phyloP scores from a whole-genome alignment of 352 stramenopile genomes.

The Phytophthora sp. region DNA sequence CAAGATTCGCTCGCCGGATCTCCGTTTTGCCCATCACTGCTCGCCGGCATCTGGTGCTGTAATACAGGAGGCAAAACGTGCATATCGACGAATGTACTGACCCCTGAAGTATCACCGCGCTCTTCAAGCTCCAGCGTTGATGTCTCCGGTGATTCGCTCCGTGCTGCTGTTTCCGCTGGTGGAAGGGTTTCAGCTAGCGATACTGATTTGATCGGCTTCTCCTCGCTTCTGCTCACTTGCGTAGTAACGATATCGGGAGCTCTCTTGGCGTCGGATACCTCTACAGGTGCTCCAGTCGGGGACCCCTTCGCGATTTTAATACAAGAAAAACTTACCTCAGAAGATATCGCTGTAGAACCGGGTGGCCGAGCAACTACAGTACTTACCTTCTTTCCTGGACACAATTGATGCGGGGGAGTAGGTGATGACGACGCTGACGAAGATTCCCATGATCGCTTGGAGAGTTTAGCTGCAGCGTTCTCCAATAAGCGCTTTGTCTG shows the following conservation, averaged over 20 bases:
- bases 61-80: constrained; percentile 29
- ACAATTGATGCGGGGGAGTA: constrained; percentile 2
- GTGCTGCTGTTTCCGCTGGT: constrained; percentile 10
- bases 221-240: constrained; percentile 10
- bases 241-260: not conserved
- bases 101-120: constrained; percentile 27
- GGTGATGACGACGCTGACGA: constrained; percentile 25
- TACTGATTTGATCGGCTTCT: not conserved
- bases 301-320: not conserved
- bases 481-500: constrained; percentile 34
- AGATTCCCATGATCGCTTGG: constrained; percentile 16
- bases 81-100: constrained; percentile 42
- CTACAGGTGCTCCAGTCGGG: not conserved
- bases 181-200: not conserved
- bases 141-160: not conserved
- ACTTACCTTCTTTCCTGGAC: constrained; percentile 16
- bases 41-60: constrained; percentile 29
- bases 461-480: constrained; percentile 21
- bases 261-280: not conserved
- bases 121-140: constrained; percentile 9
- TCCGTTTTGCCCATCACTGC: constrained; percentile 35
- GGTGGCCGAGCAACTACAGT: constrained; percentile 1
- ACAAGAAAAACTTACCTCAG: constrained; percentile 12
- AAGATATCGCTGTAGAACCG: not conserved
- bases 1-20: constrained; percentile 35